Conservation (phyloP, 106 monocot species). For the Narthecium ossifragum region DNA sequence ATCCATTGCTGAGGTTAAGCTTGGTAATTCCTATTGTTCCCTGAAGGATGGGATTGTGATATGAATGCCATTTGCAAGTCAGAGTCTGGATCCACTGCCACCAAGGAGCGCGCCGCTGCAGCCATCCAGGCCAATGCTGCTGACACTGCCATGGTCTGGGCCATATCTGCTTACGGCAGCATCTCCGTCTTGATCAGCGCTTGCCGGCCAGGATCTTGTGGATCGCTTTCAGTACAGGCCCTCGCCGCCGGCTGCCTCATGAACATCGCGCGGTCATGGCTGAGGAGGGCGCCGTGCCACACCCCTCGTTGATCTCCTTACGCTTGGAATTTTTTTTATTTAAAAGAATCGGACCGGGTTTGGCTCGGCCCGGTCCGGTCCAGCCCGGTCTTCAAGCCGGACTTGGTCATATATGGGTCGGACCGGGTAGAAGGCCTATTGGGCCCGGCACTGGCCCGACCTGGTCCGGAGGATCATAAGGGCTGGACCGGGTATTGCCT, state of each 20-base stretch:
- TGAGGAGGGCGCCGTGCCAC: conserved; percentile 74
- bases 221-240: conserved; percentile 22
- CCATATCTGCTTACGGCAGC: conserved; percentile 70
- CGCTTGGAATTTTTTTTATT: too few species aligned
- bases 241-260: conserved; percentile 38
- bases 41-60: background rate
- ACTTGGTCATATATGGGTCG: too few species aligned
- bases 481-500: too few species aligned
- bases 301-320: conserved; percentile 50
- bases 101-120: conserved; percentile 38
- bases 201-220: conserved; percentile 34
- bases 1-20: too few species aligned
- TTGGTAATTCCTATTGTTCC: too few species aligned
- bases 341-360: too few species aligned
- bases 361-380: too few species aligned
- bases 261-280: conserved; percentile 45
- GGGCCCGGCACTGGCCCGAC: too few species aligned
- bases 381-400: too few species aligned
- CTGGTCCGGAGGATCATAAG: too few species aligned
- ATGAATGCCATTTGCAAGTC: background rate
- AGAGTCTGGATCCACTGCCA: conserved; percentile 39
- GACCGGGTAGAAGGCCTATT: too few species aligned
- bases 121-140: conserved; percentile 56
- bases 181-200: conserved; percentile 47
- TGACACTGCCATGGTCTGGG: conserved; percentile 66